These are phyloP conservation scores for Chlamydomonas applanata DNA, from an alignment of 139 green algal species.

Conservation along the genomic window DNA sequence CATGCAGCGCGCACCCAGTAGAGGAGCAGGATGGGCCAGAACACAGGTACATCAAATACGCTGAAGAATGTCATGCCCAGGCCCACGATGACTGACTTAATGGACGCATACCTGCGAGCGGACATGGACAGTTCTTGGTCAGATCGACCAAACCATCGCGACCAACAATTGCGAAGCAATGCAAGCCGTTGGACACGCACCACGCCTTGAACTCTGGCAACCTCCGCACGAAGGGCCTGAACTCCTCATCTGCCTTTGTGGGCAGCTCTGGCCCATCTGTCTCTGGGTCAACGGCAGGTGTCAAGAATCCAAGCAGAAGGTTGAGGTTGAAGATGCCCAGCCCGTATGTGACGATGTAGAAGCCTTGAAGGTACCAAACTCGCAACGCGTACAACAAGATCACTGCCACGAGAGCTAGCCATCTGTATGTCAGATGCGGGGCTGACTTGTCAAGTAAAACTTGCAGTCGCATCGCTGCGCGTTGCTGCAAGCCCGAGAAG, in stretches of 20 bases:
- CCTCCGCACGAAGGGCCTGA: constrained; percentile 93
- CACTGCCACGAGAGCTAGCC: constrained; percentile 59
- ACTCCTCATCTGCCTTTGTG: constrained; percentile 89
- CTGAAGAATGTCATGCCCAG: constrained; percentile 92
- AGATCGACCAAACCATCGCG: background rate
- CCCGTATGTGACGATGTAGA: constrained; percentile 98
- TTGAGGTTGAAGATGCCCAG: constrained; percentile 99
- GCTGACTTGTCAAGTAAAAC: constrained; percentile 77
- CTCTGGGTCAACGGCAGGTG: constrained; percentile 82
- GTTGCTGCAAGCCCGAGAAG: too few species aligned
- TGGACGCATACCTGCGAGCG: constrained; percentile 69
- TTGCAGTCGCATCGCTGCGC: constrained; percentile 39
- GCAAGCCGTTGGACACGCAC: constrained; percentile 42
- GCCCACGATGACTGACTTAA: constrained; percentile 81
- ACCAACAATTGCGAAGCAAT: too few species aligned
- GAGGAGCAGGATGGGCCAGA: constrained; percentile 98
- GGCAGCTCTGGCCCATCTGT: constrained; percentile 88
- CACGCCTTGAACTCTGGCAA: constrained; percentile 99
- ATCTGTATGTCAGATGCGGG: constrained; percentile 71
- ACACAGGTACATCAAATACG: constrained; percentile 97
- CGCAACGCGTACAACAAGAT: constrained; percentile 76
- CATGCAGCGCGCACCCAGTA: constrained; percentile 78
- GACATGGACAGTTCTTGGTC: constrained; percentile 1
- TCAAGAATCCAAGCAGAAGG: constrained; percentile 96
- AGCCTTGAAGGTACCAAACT: constrained; percentile 80